Base-by-base conservation (phyloP, 2,329 filamentous ascomycete genomes). In the Mycosphaerella arachidis region DNA sequence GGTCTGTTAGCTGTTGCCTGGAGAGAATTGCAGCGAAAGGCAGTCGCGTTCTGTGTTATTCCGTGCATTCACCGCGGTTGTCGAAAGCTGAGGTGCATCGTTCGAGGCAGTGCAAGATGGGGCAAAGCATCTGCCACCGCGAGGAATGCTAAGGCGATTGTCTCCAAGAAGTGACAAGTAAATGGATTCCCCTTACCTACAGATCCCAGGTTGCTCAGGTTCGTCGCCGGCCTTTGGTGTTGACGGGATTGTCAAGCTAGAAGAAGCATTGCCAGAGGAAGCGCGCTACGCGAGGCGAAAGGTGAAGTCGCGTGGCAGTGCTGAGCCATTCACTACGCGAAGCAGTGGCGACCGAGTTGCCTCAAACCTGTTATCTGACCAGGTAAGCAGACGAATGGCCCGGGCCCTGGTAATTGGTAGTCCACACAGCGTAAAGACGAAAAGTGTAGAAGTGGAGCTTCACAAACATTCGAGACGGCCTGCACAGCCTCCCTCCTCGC, bases 291-390 rank as follows among this genome's bases (percentile, higher is more conserved):
- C 46, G 46, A 50, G 16, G 40, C 40, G 8, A 12, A 50, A 50
- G 29, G 46, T 50, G 46, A 50, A 50, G 46, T 50, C 46, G 46
- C 46, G 46, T 29, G 46, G 46, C 46, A 50, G 46, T 50, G 46
- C 46, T 50, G 18, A 24, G 29, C 20, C 24, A 27, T 50, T 50
- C 13, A 30, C 46, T 50, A n/a, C 20, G 46, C 46, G 46, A 16
- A 5, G 46, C 46, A 50, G 46, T 29, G 46, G 46, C 46, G 46
- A 29, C 12, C 20, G 20, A 27, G 10, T 29, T 8, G 46, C 30
- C 20, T 29, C 24, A 20, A 30, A n/a, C 2, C 7, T 30, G 9
- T 30, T 10, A 50, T 12, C 20, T 50, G n/a, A 12, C 46, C 46
- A 3, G 20, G 20, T 13, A 16, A 30, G 12, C 24, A 29, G 46